Percentiles rank a stretch among this genome's conserved stretches.
These are phyloP conservation scores for Cyclanthera cordifolia DNA, from an alignment of 306 rosid genomes.

Conservation along the genomic window DNA sequence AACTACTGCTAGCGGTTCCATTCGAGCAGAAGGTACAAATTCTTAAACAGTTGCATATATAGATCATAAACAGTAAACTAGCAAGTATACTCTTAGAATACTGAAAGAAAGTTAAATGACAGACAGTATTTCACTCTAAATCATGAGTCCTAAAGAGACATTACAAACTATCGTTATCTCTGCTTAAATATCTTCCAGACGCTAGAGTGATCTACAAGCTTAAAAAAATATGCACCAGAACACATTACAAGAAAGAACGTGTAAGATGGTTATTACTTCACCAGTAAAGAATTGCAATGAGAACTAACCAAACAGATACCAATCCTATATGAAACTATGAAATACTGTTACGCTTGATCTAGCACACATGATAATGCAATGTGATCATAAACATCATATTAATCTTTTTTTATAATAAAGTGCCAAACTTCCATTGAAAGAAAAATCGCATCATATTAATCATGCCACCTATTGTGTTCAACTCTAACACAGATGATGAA, in stretches of 20 bases:
- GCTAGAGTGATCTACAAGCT: neutral
- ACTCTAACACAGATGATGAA: neutral
- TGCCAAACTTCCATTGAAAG: too few species aligned
- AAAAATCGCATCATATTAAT: too few species aligned
- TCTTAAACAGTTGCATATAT: neutral
- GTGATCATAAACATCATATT: neutral
- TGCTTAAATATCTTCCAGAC: neutral
- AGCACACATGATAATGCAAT: neutral
- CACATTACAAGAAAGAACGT: neutral
- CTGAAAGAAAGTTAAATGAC: neutral
- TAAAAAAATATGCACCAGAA: neutral
- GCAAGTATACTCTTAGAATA: neutral
- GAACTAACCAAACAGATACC: neutral
- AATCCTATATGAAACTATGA: neutral
- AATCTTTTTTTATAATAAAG: too few species aligned
- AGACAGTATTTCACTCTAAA: neutral
- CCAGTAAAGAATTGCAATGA: neutral
- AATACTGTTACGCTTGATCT: neutral
- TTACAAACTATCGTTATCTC: neutral
- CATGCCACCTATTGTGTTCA: neutral
- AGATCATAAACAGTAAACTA: neutral
- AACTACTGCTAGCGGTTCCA: neutral
- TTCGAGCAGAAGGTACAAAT: neutral
- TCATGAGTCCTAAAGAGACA: too few species aligned
- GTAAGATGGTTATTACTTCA: neutral